Conservation (phyloP, 2,329 filamentous ascomycete genomes). For the Curvularia eragrostidis region DNA sequence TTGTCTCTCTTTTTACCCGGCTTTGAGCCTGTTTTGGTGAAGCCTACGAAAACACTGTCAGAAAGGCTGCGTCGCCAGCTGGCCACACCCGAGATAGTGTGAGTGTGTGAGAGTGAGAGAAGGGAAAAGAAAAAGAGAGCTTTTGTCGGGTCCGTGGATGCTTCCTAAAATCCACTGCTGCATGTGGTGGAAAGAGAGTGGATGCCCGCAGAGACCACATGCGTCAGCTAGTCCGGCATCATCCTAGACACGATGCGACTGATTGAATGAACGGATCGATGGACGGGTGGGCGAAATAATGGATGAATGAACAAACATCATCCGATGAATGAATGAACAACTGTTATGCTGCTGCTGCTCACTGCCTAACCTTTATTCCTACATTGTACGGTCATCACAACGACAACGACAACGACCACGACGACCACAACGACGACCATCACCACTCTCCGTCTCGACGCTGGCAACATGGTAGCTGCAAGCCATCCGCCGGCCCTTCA, state of each 20-base stretch:
- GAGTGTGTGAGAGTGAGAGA: too few species aligned
- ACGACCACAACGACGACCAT: neutral
- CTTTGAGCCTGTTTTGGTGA: conserved; percentile 38
- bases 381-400: neutral
- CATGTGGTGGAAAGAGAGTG: conserved; percentile 30
- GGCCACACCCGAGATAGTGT: neutral
- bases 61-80: conserved; percentile 10
- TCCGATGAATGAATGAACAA: conserved; percentile 5
- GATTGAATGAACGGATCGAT: neutral
- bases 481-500: conserved; percentile 20
- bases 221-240: conserved; percentile 33
- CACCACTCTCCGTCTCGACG: neutral
- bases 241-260: conserved; percentile 19
- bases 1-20: conserved; percentile 47
- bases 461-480: neutral
- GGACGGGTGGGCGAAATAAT: neutral
- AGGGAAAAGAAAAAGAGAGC: conserved; percentile 14
- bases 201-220: conserved; percentile 31
- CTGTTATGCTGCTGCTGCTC: neutral
- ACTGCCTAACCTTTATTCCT: neutral
- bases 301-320: neutral
- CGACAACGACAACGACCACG: neutral
- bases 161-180: conserved; percentile 27
- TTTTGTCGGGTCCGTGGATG: conserved; percentile 22
- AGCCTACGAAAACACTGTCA: conserved; percentile 40